Base-by-base conservation (phyloP, 78 protist genomes). In the Dictyostelium intermedium region DNA sequence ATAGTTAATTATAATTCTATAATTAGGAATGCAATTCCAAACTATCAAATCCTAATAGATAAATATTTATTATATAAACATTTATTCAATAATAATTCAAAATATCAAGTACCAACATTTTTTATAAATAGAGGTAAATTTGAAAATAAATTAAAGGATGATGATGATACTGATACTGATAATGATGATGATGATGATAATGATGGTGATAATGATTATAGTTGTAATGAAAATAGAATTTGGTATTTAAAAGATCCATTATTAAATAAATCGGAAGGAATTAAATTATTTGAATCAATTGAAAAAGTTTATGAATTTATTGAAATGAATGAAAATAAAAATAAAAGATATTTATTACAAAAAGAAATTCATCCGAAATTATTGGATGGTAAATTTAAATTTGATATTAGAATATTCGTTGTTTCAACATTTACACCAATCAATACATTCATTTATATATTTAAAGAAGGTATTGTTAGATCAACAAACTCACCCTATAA, bases 231-330 rank as follows among this genome's bases (percentile, higher is more conserved):
- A 13, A 14, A 37, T 66, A 43, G 47, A 73, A 35, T 87, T 6
- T 89, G 85, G 86, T 89, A 50, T 69, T 69, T 89, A 47, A 89
- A 89, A 69, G 93, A 89, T 39, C 86, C 93, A 14, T 23, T 78
- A 16, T 10, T 20, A 23, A 89, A 89, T 30, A 61, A 50, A 45
- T 60, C 83, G 20, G 16, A 34, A 47, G 93, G 93, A 2, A 89
- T 89, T 34, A n/a, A 80, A 3, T 80, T 89, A 69, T 89, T 89
- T 69, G 25, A 39, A 6, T n/a, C 23, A 3, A 23, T 80, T 11
- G 93, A 89, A 5, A 50, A 80, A 6, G 85, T 80, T 18, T 3
- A 66, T 23, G 72, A 78, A 30, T 13, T 39, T 41, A 37, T 25
- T 35, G 27, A 20, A 20, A 16, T 16, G 2, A 0, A 66, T 69